Base-by-base conservation (phyloP, 768 basidiomycete species). In the Pleurotus sapidus region DNA sequence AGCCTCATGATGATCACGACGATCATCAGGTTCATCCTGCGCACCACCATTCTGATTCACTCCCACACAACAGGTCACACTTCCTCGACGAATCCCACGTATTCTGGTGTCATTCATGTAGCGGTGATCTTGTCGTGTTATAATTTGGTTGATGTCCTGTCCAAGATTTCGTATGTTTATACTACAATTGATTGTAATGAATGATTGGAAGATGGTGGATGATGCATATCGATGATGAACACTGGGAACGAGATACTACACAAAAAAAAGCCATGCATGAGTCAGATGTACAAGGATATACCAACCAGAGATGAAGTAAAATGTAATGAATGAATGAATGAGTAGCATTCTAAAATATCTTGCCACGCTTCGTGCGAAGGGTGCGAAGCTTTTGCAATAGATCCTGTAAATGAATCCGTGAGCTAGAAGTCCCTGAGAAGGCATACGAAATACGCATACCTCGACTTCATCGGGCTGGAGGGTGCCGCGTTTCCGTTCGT, bases 31-130 rank as follows among this genome's bases (percentile, higher is more conserved):
- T 20, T 20, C 20, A 34, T 57, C 60, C 30, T 47, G 43, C 51
- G 49, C 61, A 57, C 57, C 67, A 63, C 56, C 66, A 23, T 63
- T 68, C 39, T 48, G 63, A 61, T 27, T 65, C 65, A 24, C 65
- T 65, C 57, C 64, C 69, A 47, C 57, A 62, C 27, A 71, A 73
- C 60, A 84, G 87, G 51, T 79, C 88, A 3, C 90, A 91, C 65
- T 93, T 93, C 67, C 74, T 93, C 74, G 92, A 94, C 64, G 91
- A 93, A 63, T 85, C 91, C 24, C 91, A 93, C 67, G 83, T 94
- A 15, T 93, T 94, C 73, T 94, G 92, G 91, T 94, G 91, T 72
- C 80, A 85, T 65, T 84, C 88, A 17, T 94, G 91, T 77, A 77
- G 74, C 49, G 91, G 91, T 47, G 91, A 94, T 69, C 72, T 93